These are phyloP conservation scores for Coelastrella sp. DNA, from an alignment of 139 green algal species.

Conservation along the genomic window DNA sequence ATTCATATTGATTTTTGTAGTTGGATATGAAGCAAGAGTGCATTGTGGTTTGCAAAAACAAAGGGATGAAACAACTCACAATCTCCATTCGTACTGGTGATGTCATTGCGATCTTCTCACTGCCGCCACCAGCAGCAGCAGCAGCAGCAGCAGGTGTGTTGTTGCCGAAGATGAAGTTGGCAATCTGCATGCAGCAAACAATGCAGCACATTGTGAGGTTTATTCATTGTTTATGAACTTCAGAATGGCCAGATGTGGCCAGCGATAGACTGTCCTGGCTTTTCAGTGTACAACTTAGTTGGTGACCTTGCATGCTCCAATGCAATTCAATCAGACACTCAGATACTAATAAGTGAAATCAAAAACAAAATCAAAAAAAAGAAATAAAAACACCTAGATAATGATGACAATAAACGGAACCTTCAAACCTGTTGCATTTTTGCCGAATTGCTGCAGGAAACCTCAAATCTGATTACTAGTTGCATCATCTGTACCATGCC, in stretches of 20 bases:
- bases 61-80: neutral
- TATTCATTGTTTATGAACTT: neutral
- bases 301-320: too few species aligned
- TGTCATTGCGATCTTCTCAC: slow-evolving; percentile 77
- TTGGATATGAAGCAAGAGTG: neutral
- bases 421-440: too few species aligned
- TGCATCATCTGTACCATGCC: neutral
- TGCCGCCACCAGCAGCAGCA: slow-evolving; percentile 48
- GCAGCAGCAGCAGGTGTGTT: slow-evolving; percentile 8
- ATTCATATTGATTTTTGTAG: too few species aligned
- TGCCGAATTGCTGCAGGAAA: neutral
- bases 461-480: neutral
- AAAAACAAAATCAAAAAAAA: too few species aligned
- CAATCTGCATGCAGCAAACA: slow-evolving; percentile 27
- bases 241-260: neutral
- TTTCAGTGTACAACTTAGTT: too few species aligned
- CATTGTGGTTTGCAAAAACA: neutral
- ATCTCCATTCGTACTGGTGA: slow-evolving; percentile 59
- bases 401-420: too few species aligned
- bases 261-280: too few species aligned
- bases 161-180: slow-evolving; percentile 81
- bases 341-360: too few species aligned
- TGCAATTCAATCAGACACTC: too few species aligned
- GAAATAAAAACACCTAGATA: too few species aligned
- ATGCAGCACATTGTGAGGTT: neutral